These are phyloP conservation scores for Botrytis squamosa DNA, from an alignment of 2,329 filamentous ascomycete genomes.

Conservation along the genomic window DNA sequence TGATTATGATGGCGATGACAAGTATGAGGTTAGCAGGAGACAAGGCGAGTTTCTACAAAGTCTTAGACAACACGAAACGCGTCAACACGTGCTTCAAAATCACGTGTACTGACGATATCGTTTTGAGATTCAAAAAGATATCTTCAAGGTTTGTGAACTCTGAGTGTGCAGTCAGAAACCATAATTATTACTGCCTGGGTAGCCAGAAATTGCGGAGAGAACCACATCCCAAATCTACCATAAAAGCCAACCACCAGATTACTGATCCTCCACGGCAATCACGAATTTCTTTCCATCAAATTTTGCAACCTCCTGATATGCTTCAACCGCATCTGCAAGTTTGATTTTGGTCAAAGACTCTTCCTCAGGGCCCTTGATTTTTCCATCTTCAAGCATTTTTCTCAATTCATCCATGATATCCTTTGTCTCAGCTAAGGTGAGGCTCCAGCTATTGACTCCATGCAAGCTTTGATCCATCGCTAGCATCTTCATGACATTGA, in stretches of 20 bases:
- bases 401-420: background rate
- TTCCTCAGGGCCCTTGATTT: background rate
- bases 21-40: background rate
- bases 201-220: background rate
- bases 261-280: background rate
- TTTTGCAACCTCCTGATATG: conserved; percentile 5
- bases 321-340: background rate
- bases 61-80: background rate
- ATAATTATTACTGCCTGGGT: background rate
- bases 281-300: conserved; percentile 10
- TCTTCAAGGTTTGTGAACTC: background rate
- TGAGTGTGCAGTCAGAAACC: background rate
- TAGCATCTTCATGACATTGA: conserved; percentile 10
- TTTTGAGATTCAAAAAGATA: background rate
- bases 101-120: background rate
- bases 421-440: background rate
- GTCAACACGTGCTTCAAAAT: background rate
- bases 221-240: background rate
- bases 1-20: too few species aligned
- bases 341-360: background rate
- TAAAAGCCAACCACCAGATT: background rate
- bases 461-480: conserved; percentile 9
- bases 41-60: background rate
- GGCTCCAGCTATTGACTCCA: conserved; percentile 9
- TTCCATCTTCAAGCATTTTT: background rate